Evolutionary conservation across 345 rosid species (phyloP).

Genomic region (Eucalyptus marginata): DNA sequence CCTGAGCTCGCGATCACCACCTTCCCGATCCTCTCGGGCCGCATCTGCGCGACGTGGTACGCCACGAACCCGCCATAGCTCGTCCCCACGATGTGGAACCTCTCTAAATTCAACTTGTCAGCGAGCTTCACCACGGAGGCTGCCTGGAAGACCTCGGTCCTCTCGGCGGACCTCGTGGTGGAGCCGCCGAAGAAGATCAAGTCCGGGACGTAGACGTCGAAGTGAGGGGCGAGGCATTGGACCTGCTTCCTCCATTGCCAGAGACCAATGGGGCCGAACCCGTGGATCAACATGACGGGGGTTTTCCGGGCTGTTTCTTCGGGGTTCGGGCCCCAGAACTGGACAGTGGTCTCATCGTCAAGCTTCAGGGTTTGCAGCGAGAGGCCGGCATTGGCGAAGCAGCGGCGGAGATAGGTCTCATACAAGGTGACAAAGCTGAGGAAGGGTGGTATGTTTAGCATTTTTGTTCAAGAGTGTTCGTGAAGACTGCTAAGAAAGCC

Average conservation of each 20-base stretch:
- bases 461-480: background rate
- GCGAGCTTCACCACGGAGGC: constrained; percentile 36
- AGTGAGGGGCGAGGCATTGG: constrained; percentile 33
- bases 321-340: constrained; percentile 59
- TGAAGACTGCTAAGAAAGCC: background rate
- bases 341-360: constrained; percentile 46
- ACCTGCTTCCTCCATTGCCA: constrained; percentile 89
- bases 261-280: constrained; percentile 68
- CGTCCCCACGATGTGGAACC: constrained; percentile 54
- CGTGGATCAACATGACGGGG: constrained; percentile 60
- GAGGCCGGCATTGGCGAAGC: constrained; percentile 56
- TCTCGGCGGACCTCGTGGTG: constrained; percentile 29
- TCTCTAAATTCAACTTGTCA: constrained; percentile 28
- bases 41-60: constrained; percentile 62
- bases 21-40: constrained; percentile 62
- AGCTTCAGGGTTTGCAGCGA: constrained; percentile 23
- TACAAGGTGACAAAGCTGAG: constrained; percentile 55
- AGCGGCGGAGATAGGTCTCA: constrained; percentile 58
- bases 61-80: constrained; percentile 95
- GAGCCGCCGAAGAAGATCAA: constrained; percentile 72
- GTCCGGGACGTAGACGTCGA: constrained; percentile 64
- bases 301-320: constrained; percentile 11
- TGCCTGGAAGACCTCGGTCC: constrained; percentile 84
- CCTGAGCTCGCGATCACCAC: constrained; percentile 89
- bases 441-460: constrained; percentile 9